These are phyloP conservation scores for Discostella pseudostelligera DNA, from an alignment of 108 stramenopile species.

Conservation along the genomic window DNA sequence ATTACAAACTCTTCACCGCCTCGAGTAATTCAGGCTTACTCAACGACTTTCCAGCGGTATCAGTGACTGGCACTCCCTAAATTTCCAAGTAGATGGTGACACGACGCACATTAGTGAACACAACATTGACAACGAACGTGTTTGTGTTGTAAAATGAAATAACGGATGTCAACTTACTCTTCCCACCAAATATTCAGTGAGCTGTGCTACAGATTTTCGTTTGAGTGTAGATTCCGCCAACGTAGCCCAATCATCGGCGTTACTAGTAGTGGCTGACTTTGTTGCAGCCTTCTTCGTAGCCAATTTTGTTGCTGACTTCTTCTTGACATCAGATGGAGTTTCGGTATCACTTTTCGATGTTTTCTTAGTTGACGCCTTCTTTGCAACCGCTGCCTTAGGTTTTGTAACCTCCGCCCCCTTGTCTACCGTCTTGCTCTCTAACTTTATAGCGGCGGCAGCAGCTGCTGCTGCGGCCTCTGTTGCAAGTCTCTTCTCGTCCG, in stretches of 20 bases:
- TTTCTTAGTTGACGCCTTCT: conserved; percentile 7
- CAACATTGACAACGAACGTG: not conserved
- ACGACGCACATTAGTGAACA: not conserved
- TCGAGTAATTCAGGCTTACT: conserved; percentile 41
- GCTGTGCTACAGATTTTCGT: conserved; percentile 41
- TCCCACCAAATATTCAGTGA: conserved; percentile 38
- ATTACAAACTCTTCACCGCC: conserved; percentile 42
- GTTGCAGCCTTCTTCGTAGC: not conserved
- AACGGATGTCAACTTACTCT: conserved; percentile 13
- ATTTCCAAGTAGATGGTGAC: not conserved
- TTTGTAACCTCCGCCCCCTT: conserved; percentile 40
- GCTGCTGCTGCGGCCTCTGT: conserved; percentile 3
- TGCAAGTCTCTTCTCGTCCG: conserved; percentile 4
- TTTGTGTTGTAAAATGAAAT: not conserved
- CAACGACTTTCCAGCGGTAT: conserved; percentile 29
- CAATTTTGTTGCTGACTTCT: not conserved
- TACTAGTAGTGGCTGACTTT: conserved; percentile 4
- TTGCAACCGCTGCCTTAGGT: conserved; percentile 27
- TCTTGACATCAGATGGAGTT: conserved; percentile 3
- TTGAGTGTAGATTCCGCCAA: conserved; percentile 43
- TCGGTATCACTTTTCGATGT: conserved; percentile 7
- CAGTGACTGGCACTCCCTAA: conserved; percentile 26
- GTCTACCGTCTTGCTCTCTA: conserved; percentile 12
- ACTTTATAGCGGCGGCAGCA: conserved; percentile 5
- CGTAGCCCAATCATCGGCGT: conserved; percentile 27